phyloP scores from a whole-genome alignment of 2,329 filamentous ascomycete species.

The Trichoderma sp. region DNA sequence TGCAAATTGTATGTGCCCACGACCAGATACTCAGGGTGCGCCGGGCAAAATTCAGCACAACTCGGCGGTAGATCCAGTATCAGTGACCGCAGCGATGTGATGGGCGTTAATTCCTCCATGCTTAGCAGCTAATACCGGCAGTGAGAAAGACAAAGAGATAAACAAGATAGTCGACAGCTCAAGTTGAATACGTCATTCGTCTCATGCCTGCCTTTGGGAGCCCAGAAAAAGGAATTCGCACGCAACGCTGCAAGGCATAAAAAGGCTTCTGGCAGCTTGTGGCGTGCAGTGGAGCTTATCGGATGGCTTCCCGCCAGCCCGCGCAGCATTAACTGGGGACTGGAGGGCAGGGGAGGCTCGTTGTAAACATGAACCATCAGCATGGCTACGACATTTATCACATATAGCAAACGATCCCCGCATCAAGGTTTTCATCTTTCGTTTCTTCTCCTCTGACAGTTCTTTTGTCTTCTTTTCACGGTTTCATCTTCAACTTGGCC shows the following conservation, averaged over 20 bases:
- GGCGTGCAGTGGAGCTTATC: constrained; percentile 24
- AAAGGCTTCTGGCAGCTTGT: neutral
- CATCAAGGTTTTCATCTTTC: neutral
- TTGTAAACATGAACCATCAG: constrained; percentile 12
- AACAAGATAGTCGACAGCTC: neutral
- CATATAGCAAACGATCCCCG: constrained; percentile 19
- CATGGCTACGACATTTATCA: constrained; percentile 6
- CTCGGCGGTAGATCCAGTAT: constrained; percentile 71
- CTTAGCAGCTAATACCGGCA: neutral
- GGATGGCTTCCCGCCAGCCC: constrained; percentile 23
- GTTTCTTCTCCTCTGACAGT: neutral
- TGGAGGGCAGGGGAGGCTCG: constrained; percentile 11
- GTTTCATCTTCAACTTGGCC: neutral
- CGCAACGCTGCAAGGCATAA: neutral
- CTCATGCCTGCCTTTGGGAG: neutral
- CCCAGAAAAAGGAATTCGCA: neutral
- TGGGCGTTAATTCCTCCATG: constrained; percentile 35
- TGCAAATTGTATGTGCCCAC: constrained; percentile 85
- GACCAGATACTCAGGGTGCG: constrained; percentile 66
- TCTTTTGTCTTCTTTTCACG: no score
- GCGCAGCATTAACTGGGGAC: constrained; percentile 16
- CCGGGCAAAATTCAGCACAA: constrained; percentile 74
- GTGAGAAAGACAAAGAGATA: neutral
- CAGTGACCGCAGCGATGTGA: constrained; percentile 53
- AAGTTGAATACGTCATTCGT: neutral